Evolutionary conservation across 2,329 filamentous ascomycete species (phyloP).

Genomic region (Nothopassalora personata): DNA sequence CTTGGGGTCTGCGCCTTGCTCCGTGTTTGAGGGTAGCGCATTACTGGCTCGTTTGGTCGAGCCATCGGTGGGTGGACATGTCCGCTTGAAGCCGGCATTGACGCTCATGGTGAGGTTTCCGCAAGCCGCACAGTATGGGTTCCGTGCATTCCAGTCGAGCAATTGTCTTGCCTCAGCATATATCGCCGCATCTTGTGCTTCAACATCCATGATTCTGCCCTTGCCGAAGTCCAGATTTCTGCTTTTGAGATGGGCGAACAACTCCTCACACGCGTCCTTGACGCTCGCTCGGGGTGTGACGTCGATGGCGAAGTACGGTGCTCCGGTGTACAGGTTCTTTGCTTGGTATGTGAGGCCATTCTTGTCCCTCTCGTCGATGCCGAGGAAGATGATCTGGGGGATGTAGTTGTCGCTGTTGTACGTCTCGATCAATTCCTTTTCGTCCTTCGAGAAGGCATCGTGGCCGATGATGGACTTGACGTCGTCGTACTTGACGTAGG

Average conservation of each 20-base stretch:
- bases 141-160: slow-evolving; percentile 89
- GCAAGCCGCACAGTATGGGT: slow-evolving; percentile 87
- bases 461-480: slow-evolving; percentile 64
- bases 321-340: slow-evolving; percentile 63
- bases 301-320: slow-evolving; percentile 85
- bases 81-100: slow-evolving; percentile 74
- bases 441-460: slow-evolving; percentile 64
- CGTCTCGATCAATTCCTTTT: slow-evolving; percentile 65
- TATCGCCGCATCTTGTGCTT: slow-evolving; percentile 67
- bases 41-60: slow-evolving; percentile 31
- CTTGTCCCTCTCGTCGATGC: slow-evolving; percentile 63
- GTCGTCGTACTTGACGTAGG: slow-evolving; percentile 63
- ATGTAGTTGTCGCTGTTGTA: slow-evolving; percentile 66
- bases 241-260: slow-evolving; percentile 57
- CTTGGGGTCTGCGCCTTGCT: slow-evolving; percentile 33
- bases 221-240: slow-evolving; percentile 61
- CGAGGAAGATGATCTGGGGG: slow-evolving; percentile 77
- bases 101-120: slow-evolving; percentile 74
- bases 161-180: slow-evolving; percentile 85
- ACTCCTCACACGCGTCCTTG: slow-evolving; percentile 56
- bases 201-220: slow-evolving; percentile 57
- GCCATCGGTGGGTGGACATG: slow-evolving; percentile 67
- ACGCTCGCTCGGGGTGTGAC: slow-evolving; percentile 63
- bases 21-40: slow-evolving; percentile 18
- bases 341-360: slow-evolving; percentile 58